Conservation (phyloP, 345 rosid genomes). For the Syzygium oleosum region DNA sequence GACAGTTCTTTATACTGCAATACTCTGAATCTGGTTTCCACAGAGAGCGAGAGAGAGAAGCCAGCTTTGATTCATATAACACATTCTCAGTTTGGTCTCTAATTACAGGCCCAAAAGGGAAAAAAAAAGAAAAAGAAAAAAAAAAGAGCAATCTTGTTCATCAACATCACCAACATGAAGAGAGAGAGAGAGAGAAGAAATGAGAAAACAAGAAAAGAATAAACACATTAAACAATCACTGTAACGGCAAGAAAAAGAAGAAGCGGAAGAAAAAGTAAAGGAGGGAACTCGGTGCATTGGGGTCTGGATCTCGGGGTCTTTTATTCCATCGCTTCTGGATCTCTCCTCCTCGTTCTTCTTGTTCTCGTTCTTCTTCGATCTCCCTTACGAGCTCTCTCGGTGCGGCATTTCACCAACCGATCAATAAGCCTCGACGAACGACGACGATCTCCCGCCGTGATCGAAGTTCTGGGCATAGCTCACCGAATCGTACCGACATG, state of each 20-base stretch:
- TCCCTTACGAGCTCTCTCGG: neutral
- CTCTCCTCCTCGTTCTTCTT: neutral
- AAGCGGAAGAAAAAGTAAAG: neutral
- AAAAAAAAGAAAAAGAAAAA: neutral
- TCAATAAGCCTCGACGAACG: neutral
- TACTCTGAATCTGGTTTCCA: neutral
- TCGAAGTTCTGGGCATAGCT: constrained; percentile 41
- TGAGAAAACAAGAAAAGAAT: neutral
- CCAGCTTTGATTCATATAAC: neutral
- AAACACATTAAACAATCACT: neutral
- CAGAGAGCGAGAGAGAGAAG: neutral
- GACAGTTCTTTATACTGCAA: neutral
- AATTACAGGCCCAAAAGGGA: neutral
- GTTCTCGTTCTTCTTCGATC: neutral
- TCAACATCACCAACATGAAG: neutral
- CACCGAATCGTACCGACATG: constrained; percentile 42
- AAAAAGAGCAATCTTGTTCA: neutral
- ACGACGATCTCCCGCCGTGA: neutral
- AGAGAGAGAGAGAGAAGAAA: neutral
- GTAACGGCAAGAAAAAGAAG: neutral
- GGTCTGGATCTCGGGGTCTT: neutral
- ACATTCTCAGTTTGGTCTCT: neutral
- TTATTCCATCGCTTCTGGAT: neutral
- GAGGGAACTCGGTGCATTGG: neutral
- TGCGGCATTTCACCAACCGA: neutral